These are phyloP conservation scores for Musa troglodytarum DNA, from an alignment of 176 grass and related monocot species.

Conservation along the genomic window DNA sequence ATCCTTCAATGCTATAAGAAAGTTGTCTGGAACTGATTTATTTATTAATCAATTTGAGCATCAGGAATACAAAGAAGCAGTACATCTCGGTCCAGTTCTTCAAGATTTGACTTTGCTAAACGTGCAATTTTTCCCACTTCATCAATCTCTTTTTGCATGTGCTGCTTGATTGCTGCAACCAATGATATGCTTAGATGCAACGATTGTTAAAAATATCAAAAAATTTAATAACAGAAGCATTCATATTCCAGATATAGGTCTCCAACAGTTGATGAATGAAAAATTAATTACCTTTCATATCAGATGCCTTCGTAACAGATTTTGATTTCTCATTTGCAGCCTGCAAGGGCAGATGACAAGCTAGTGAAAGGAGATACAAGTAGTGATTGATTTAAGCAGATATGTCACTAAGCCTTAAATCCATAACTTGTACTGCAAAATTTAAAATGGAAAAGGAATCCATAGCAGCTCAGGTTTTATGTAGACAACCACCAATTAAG, in stretches of 20 bases:
- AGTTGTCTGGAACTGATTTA: background rate
- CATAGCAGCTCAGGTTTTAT: too few relatives aligned
- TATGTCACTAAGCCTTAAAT: background rate
- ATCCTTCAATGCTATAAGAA: background rate
- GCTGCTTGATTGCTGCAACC: conserved; percentile 71
- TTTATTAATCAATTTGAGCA: background rate
- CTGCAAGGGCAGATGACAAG: conserved; percentile 33
- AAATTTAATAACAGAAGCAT: background rate
- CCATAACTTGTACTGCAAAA: too few relatives aligned
- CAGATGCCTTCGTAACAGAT: conserved; percentile 78
- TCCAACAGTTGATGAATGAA: background rate
- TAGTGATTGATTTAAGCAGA: background rate
- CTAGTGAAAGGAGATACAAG: background rate
- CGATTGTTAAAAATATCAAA: background rate
- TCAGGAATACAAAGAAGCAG: background rate
- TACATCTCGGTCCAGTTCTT: conserved; percentile 91
- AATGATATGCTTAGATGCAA: background rate
- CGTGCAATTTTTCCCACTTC: conserved; percentile 85
- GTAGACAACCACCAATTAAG: too few relatives aligned
- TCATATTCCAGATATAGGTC: background rate
- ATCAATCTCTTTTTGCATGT: conserved; percentile 96
- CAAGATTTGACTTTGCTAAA: conserved; percentile 69
- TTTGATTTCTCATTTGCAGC: conserved; percentile 81
- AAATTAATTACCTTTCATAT: conserved; percentile 64
- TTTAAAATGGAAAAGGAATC: too few relatives aligned